These are phyloP conservation scores for Orbilia blumenaviensis DNA, from an alignment of 2,329 filamentous ascomycete genomes.

Conservation along the genomic window DNA sequence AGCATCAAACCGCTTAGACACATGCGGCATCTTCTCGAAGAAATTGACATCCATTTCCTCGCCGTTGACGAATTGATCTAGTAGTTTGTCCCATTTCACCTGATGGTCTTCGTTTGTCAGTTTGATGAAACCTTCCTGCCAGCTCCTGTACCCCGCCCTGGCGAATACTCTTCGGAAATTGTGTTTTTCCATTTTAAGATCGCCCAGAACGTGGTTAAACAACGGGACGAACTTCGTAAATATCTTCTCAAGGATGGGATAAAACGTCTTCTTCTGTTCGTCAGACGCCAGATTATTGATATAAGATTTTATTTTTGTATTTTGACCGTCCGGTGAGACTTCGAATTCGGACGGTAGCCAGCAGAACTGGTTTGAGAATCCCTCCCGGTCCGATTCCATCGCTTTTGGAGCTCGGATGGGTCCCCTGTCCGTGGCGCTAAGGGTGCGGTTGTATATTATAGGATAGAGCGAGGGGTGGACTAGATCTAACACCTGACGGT, in stretches of 20 bases:
- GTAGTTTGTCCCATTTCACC: slow-evolving; percentile 16
- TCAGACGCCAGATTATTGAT: slow-evolving; percentile 38
- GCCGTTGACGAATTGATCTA: slow-evolving; percentile 31
- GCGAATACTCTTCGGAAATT: slow-evolving; percentile 13
- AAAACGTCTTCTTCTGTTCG: slow-evolving; percentile 40
- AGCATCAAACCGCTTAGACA: neutral
- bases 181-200: slow-evolving; percentile 17
- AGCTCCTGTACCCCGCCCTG: neutral
- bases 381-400: neutral
- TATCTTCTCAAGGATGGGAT: slow-evolving; percentile 45
- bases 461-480: slow-evolving; percentile 73
- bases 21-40: neutral
- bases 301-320: slow-evolving; percentile 43
- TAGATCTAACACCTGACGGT: slow-evolving; percentile 69
- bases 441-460: slow-evolving; percentile 64
- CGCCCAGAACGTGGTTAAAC: slow-evolving; percentile 47
- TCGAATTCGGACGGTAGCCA: slow-evolving; percentile 52
- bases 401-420: neutral
- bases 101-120: neutral
- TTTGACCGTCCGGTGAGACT: slow-evolving; percentile 31
- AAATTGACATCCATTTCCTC: slow-evolving; percentile 31
- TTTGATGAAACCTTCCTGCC: slow-evolving; percentile 10
- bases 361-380: slow-evolving; percentile 36
- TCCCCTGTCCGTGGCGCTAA: neutral
- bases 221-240: slow-evolving; percentile 49